A percentile compares a stretch with the other conserved stretches of the same genome.
phyloP scores from a whole-genome alignment of 1,139 yeast genomes.

The Geotrichum aggregatum region DNA sequence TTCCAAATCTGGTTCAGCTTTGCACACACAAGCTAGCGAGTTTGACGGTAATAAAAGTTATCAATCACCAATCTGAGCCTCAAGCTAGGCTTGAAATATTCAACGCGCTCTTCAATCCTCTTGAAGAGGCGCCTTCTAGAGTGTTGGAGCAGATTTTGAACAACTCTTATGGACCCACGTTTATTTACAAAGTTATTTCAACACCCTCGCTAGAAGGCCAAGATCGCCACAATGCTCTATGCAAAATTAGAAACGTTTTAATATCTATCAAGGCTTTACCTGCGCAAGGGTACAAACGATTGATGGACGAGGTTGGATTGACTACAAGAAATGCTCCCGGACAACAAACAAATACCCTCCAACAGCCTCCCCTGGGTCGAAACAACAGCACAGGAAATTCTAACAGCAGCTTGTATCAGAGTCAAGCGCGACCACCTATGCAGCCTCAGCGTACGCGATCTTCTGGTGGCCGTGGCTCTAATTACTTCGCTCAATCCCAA shows the following conservation, averaged over 20 bases:
- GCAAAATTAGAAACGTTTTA: conserved; percentile 59
- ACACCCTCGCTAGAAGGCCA: conserved; percentile 38
- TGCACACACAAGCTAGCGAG: conserved; percentile 87
- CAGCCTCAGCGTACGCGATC: conserved; percentile 17
- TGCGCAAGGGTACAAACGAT: conserved; percentile 72
- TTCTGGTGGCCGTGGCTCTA: conserved; percentile 15
- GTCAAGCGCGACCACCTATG: conserved; percentile 6
- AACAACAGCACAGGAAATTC: conserved; percentile 5
- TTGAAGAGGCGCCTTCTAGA: conserved; percentile 29
- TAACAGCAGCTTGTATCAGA: conserved; percentile 2
- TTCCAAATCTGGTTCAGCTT: conserved; percentile 59
- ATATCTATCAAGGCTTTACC: conserved; percentile 55
- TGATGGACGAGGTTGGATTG: conserved; percentile 90
- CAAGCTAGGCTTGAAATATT: conserved; percentile 61
- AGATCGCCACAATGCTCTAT: conserved; percentile 54
- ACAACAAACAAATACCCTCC: neutral
- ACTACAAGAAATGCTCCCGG: conserved; percentile 21
- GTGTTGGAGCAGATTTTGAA: conserved; percentile 51
- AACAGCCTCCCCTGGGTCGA: conserved; percentile 9
- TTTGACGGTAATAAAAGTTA: conserved; percentile 71
- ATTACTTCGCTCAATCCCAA: neutral
- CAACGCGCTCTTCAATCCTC: conserved; percentile 51
- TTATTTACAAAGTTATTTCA: conserved; percentile 65
- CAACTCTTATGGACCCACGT: conserved; percentile 72
- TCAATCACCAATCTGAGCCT: conserved; percentile 61